These are phyloP conservation scores for Quercus phellos DNA, from an alignment of 331 rosid genomes.

Conservation along the genomic window DNA sequence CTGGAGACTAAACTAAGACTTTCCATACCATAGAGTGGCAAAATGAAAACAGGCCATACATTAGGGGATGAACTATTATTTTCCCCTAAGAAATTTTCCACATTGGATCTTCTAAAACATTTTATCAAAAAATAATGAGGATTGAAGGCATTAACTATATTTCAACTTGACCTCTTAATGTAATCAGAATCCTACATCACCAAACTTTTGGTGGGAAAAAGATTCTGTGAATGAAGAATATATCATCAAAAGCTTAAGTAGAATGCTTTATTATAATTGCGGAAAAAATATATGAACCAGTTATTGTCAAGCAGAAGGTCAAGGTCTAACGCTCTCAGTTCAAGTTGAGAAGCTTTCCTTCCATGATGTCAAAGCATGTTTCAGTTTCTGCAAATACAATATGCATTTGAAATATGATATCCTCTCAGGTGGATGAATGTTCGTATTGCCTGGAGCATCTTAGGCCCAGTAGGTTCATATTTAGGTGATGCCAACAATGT, in stretches of 20 bases:
- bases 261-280: background rate
- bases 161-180: background rate
- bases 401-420: too few relatives aligned
- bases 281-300: too few relatives aligned
- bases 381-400: background rate
- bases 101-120: background rate
- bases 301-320: too few relatives aligned
- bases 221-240: background rate
- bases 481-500: conserved; percentile 84
- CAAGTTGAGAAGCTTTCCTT: too few relatives aligned
- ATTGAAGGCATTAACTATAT: background rate
- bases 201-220: background rate
- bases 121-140: background rate
- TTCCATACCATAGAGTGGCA: too few relatives aligned
- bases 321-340: too few relatives aligned
- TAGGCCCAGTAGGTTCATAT: conserved; percentile 55
- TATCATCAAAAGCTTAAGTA: background rate
- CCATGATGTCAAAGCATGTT: background rate
- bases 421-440: background rate
- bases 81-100: too few relatives aligned
- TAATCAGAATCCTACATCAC: background rate
- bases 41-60: too few relatives aligned
- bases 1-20: too few relatives aligned
- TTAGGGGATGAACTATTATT: too few relatives aligned
- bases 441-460: background rate